Base-by-base conservation (phyloP, 495 filamentous ascomycete genomes). In the Penicillium crystallinum region DNA sequence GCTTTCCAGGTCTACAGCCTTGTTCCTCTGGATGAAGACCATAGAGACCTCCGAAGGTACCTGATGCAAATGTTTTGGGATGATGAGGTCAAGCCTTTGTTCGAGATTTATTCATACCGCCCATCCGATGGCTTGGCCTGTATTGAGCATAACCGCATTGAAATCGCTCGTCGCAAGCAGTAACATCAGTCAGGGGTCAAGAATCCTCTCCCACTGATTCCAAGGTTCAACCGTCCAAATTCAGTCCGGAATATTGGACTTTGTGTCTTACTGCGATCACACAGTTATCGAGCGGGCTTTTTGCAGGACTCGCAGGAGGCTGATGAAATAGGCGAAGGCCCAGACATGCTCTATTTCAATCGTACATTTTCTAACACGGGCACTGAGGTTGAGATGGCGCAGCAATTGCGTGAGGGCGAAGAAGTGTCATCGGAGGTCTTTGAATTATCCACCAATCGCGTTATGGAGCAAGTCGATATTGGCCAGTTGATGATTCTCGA, bases 1-100 rank as follows among this genome's bases (percentile, higher is more conserved):
- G n/a, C 59, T 37, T 33, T 64, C 25, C 57, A 60, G 55, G 55
- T 64, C 42, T 64, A 64, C 53, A 64, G 61, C 33, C 43, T 46
- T 31, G 47, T 64, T 27, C 61, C 54, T 29, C 18, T 64, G 27
- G 61, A 64, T 27, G 25, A 33, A 4, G 61, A 64, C 52, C 61
- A 64, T 30, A 19, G 39, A 19, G 22, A 17, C 9, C 54, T 64
- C 12, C 52, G 54, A 14, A 30, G 40, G 5, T 64, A 64, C 50
- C 61, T 64, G 0, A 39, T 47, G 33, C 19, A 50, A 14, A 52
- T 11, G 7, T 60, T 52, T 7, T 39, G 1, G 6, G 18, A 51
- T 50, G 52, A 53, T 8, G 52, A 52, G 27, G 15, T 47, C 2
- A 25, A 38, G 33, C 56, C 56, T 17, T 39, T 47, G 30, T 64